A percentile compares a stretch with the other conserved stretches of the same genome.
Conservation (phyloP, 441 rosid genomes). For the Hypseocharis bilobata region DNA sequence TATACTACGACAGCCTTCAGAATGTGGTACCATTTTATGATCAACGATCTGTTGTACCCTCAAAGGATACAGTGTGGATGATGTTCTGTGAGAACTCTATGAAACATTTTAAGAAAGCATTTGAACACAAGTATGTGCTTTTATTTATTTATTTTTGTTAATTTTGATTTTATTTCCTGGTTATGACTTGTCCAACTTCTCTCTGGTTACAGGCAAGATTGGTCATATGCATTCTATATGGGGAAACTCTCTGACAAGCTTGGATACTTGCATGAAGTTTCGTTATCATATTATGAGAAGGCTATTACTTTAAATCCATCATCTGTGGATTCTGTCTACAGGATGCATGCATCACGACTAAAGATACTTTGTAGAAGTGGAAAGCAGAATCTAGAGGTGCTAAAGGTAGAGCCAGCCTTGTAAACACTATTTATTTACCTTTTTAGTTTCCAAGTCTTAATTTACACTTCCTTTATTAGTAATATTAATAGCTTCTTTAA, state of each 20-base stretch:
- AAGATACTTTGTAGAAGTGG: conserved; percentile 70
- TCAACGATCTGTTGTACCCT: conserved; percentile 71
- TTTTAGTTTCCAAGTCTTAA: not conserved
- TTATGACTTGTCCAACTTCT: conserved; percentile 18
- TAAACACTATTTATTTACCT: not conserved
- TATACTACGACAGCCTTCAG: conserved; percentile 97
- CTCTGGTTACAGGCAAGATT: conserved; percentile 61
- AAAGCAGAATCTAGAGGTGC: conserved; percentile 53
- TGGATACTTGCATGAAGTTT: conserved; percentile 52
- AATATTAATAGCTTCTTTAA: conserved; percentile 15
- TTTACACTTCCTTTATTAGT: not conserved
- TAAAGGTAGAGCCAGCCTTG: conserved; percentile 45
- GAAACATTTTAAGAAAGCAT: conserved; percentile 85
- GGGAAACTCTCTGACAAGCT: conserved; percentile 97
- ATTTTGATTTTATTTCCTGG: conserved; percentile 14
- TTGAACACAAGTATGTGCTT: conserved; percentile 51
- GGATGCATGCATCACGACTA: conserved; percentile 96
- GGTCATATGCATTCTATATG: conserved; percentile 97
- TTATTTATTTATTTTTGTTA: conserved; percentile 19
- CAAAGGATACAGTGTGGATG: conserved; percentile 74
- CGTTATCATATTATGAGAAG: conserved; percentile 64
- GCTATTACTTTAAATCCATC: conserved; percentile 77
- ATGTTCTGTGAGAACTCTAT: conserved; percentile 74
- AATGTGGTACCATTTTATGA: conserved; percentile 93
- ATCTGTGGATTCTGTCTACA: conserved; percentile 88